phyloP scores from a whole-genome alignment of 495 filamentous ascomycete genomes.

The Filosporella fistucella region DNA sequence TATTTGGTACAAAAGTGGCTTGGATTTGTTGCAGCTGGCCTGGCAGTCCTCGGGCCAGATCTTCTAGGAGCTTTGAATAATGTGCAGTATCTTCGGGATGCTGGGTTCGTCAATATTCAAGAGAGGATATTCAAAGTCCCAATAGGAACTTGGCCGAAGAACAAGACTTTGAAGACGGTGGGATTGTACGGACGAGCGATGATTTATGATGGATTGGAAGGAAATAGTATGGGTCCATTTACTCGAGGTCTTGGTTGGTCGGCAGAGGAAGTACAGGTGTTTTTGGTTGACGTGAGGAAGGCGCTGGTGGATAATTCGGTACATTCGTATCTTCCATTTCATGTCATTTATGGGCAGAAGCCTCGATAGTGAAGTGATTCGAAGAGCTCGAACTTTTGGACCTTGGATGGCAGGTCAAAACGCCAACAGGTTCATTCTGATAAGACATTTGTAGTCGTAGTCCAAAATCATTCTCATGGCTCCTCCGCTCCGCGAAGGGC shows the following conservation, averaged over 20 bases:
- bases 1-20: slow-evolving; percentile 28
- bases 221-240: slow-evolving; percentile 33
- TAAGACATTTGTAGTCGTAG: too few species aligned
- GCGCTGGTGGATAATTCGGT: slow-evolving; percentile 18
- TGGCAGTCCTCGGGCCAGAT: slow-evolving; percentile 31
- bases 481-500: too few species aligned
- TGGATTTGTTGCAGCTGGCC: slow-evolving; percentile 23
- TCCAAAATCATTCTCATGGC: too few species aligned
- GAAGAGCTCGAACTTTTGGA: too few species aligned
- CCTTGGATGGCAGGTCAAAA: too few species aligned
- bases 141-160: slow-evolving; percentile 49
- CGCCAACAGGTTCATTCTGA: too few species aligned
- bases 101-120: slow-evolving; percentile 54
- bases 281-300: slow-evolving; percentile 19
- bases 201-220: slow-evolving; percentile 36
- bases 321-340: slow-evolving; percentile 24
- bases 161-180: slow-evolving; percentile 45
- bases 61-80: slow-evolving; percentile 31
- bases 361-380: background rate
- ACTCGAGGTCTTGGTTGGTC: slow-evolving; percentile 10
- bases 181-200: slow-evolving; percentile 38
- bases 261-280: slow-evolving; percentile 21
- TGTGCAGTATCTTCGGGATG: slow-evolving; percentile 50
- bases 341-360: slow-evolving; percentile 9
- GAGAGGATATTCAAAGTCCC: slow-evolving; percentile 40